These are phyloP conservation scores for Exserohilum rostratum DNA, from an alignment of 2,329 filamentous ascomycete genomes.

Conservation along the genomic window DNA sequence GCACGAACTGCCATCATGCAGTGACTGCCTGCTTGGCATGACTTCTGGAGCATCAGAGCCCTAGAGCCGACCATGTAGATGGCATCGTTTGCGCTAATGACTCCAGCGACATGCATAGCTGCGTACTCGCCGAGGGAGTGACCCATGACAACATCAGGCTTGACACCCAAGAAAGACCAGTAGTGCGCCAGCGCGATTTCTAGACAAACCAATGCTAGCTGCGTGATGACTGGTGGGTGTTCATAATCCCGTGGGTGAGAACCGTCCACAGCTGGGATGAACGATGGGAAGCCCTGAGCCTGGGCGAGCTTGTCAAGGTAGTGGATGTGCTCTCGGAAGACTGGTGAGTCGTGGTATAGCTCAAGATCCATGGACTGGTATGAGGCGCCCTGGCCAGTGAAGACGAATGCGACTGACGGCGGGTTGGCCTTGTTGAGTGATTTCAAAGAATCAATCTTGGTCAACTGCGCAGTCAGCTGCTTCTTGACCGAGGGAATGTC, in stretches of 20 bases:
- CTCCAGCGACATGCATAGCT: slow-evolving; percentile 45
- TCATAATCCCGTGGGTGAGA: slow-evolving; percentile 36
- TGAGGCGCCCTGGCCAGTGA: slow-evolving; percentile 44
- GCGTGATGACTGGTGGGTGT: slow-evolving; percentile 26
- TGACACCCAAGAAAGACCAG: slow-evolving; percentile 21
- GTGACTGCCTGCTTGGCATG: slow-evolving; percentile 36
- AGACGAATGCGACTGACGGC: slow-evolving; percentile 14
- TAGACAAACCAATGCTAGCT: slow-evolving; percentile 50
- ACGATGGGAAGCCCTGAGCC: slow-evolving; percentile 40
- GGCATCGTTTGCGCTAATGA: slow-evolving; percentile 39
- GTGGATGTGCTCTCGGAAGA: slow-evolving; percentile 40
- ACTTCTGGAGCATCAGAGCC: slow-evolving; percentile 33
- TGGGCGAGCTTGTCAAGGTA: slow-evolving; percentile 38
- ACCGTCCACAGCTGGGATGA: slow-evolving; percentile 20
- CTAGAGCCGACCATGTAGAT: slow-evolving; percentile 46
- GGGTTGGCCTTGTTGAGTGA: slow-evolving; percentile 32
- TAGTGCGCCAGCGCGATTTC: slow-evolving; percentile 45
- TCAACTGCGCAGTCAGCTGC: neutral
- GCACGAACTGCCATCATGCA: slow-evolving; percentile 39
- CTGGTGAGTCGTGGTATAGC: slow-evolving; percentile 22
- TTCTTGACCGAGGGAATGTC: neutral
- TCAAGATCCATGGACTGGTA: slow-evolving; percentile 24
- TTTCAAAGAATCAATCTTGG: slow-evolving; percentile 29
- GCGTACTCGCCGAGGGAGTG: slow-evolving; percentile 50
- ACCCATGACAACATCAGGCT: slow-evolving; percentile 24